These are phyloP conservation scores for Thermoascus crustaceus DNA, from an alignment of 2,329 filamentous ascomycete genomes.

Conservation along the genomic window DNA sequence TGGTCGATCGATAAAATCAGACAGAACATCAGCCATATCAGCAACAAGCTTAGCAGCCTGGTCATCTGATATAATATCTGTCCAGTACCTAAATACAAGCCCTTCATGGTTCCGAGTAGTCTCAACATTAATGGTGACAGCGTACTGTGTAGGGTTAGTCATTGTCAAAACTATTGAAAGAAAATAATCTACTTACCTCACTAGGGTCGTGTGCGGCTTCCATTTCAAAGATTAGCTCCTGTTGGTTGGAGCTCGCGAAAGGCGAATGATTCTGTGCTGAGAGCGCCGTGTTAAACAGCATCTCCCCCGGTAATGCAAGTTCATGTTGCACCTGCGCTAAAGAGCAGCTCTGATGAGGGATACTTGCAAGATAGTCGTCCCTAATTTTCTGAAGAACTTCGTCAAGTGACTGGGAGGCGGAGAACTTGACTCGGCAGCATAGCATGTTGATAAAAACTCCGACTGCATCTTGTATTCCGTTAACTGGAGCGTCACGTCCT, in stretches of 20 bases:
- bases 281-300: slow-evolving; percentile 36
- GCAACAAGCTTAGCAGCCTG: slow-evolving; percentile 24
- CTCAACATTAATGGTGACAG: slow-evolving; percentile 32
- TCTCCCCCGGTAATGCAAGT: slow-evolving; percentile 25
- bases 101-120: slow-evolving; percentile 28
- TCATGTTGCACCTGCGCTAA: slow-evolving; percentile 41
- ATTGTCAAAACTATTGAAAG: neutral
- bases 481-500: slow-evolving; percentile 38
- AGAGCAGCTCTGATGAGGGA: slow-evolving; percentile 45
- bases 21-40: slow-evolving; percentile 25
- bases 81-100: slow-evolving; percentile 34
- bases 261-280: slow-evolving; percentile 32
- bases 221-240: slow-evolving; percentile 22
- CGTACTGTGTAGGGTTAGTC: slow-evolving; percentile 22
- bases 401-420: slow-evolving; percentile 25
- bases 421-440: slow-evolving; percentile 40
- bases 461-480: slow-evolving; percentile 39
- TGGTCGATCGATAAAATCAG: slow-evolving; percentile 24
- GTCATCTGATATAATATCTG: slow-evolving; percentile 27
- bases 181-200: slow-evolving; percentile 20
- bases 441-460: slow-evolving; percentile 50
- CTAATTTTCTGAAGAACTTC: slow-evolving; percentile 39
- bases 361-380: slow-evolving; percentile 37
- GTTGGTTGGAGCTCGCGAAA: slow-evolving; percentile 15
- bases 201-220: slow-evolving; percentile 30